Base-by-base conservation (phyloP, 768 basidiomycete species). In the Scleroderma bovista region DNA sequence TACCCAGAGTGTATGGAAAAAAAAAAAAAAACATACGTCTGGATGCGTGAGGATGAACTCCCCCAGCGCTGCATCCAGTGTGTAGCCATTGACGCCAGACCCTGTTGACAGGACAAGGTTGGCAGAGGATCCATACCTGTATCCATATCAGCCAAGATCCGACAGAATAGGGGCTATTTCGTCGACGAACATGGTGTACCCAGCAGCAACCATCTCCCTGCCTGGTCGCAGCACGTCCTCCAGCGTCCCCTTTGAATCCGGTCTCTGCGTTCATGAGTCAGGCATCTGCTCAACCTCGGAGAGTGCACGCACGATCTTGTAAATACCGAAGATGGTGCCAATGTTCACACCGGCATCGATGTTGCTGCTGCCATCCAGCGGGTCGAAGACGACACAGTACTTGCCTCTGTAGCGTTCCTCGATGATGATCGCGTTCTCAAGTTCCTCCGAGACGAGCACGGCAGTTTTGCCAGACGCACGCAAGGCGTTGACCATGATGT, bases 21-120 rank as follows among this genome's bases (percentile, higher is more conserved):
- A 11, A 17, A 44, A 40, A 24, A 34, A 24, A 53, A 42, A 8
- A 67, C 80, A 43, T 62, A 90, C 88, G 61, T 97, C 83, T 22
- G 95, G 95, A 73, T 99, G 96, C 26, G 96, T 99, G 50, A 98
- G 81, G 65, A 99, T 96, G 70, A 98, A 99, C 74, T 99, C 96
- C 60, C 96, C 96, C 13, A 99, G 80, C 6, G 93, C 70, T 19
- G 89, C 86, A 69, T 99, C 96, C 34, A 99, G 83, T 10, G 96
- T 99, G 75, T 96, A 99, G 42, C 96, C 96, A 65, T 98, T 93
- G 55, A 99, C 96, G 46, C 96, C 96, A 38, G 84, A 79, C 3
- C 96, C 96, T 17, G 94, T 97, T 31, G 92, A 88, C 33, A 99
- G 80, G 47, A 98, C 94, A 50, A 99, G 75, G 68, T 99, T 99